phyloP scores from a whole-genome alignment of 257 asterid genomes.

The Salvia hispanica region DNA sequence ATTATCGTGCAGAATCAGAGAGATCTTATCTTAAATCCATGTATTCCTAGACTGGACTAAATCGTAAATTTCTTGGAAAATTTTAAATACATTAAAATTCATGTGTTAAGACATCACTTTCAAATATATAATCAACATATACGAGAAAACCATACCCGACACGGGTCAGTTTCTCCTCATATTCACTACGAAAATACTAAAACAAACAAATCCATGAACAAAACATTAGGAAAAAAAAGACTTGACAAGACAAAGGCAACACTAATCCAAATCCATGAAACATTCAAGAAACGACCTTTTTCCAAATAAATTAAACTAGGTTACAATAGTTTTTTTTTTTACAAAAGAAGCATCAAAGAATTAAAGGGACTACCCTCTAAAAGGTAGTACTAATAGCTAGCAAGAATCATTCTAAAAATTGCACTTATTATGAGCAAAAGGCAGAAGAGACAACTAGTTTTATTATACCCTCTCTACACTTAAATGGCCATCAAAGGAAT shows the following conservation, averaged over 20 bases:
- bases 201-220: not conserved
- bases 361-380: slow-evolving; percentile 35
- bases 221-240: not conserved
- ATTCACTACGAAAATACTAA: not conserved
- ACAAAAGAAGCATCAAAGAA: slow-evolving; percentile 42
- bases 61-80: too few species aligned
- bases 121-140: too few species aligned
- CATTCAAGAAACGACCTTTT: slow-evolving; percentile 17
- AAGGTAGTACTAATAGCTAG: slow-evolving; percentile 18
- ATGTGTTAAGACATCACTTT: too few species aligned
- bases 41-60: too few species aligned
- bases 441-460: slow-evolving; percentile 23
- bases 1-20: too few species aligned
- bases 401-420: slow-evolving; percentile 5
- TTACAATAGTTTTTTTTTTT: slow-evolving; percentile 6
- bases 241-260: not conserved
- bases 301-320: slow-evolving; percentile 14
- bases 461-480: slow-evolving; percentile 45
- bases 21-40: too few species aligned
- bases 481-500: slow-evolving; percentile 42
- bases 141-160: too few species aligned
- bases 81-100: too few species aligned
- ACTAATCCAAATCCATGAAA: not conserved
- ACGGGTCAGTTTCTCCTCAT: not conserved
- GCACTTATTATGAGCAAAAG: slow-evolving; percentile 24